Percentiles rank a stretch among this genome's conserved stretches.
phyloP scores from a whole-genome alignment of 352 stramenopile genomes.

The Halophytophthora polymorphica region DNA sequence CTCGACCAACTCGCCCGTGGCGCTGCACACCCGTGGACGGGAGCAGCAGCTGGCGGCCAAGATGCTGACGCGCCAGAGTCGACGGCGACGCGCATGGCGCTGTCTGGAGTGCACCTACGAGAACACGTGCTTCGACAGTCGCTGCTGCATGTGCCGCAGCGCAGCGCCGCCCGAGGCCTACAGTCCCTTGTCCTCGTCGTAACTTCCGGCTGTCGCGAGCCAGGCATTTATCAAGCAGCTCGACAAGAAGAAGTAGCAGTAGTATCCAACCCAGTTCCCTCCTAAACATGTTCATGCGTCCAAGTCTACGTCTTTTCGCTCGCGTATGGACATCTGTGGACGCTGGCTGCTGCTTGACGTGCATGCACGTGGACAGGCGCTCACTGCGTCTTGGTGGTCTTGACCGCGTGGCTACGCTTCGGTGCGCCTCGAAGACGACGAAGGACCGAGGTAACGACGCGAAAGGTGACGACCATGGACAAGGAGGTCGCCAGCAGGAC shows the following conservation, averaged over 20 bases:
- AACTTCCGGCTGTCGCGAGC: too few species aligned
- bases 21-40: constrained; percentile 30
- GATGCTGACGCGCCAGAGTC: constrained; percentile 35
- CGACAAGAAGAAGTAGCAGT: not conserved
- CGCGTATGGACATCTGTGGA: not conserved
- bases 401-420: constrained; percentile 2
- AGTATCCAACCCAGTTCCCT: not conserved
- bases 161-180: constrained; percentile 22
- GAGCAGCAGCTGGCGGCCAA: constrained; percentile 19
- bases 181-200: constrained; percentile 18
- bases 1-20: constrained; percentile 24
- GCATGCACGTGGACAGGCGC: too few species aligned
- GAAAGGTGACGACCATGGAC: constrained; percentile 7
- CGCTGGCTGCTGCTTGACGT: too few species aligned
- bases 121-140: constrained; percentile 70
- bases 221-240: constrained; percentile 1
- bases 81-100: constrained; percentile 40
- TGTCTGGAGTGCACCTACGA: constrained; percentile 65
- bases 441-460: constrained; percentile 5
- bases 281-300: constrained; percentile 8
- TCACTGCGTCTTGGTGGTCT: constrained; percentile 21
- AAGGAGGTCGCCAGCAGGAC: constrained; percentile 11
- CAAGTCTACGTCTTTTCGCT: not conserved
- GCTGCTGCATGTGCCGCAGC: constrained; percentile 67
- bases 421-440: not conserved